A percentile compares a stretch with the other conserved stretches of the same genome.
These are phyloP conservation scores for Eucalyptus paniculata DNA, from an alignment of 345 rosid genomes.

Conservation along the genomic window DNA sequence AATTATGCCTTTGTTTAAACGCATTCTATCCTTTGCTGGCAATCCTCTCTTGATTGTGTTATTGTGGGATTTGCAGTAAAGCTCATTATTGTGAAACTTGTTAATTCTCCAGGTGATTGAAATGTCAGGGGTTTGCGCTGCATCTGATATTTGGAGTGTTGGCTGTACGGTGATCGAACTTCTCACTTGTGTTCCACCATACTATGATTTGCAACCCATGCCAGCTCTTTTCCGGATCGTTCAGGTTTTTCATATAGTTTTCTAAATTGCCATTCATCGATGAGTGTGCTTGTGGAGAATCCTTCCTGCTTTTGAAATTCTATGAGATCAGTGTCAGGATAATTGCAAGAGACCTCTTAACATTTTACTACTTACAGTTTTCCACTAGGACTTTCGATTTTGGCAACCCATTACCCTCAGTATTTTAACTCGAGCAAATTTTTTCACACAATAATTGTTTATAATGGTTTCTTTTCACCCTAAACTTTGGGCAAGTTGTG, in stretches of 20 bases:
- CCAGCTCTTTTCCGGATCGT: constrained; percentile 97
- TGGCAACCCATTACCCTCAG: not conserved
- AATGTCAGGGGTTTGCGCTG: constrained; percentile 99
- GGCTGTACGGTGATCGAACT: constrained; percentile 99
- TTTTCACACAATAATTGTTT: not conserved
- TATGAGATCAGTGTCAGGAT: not conserved
- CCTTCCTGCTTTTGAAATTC: not conserved
- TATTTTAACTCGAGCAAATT: not conserved
- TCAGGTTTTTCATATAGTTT: constrained; percentile 50
- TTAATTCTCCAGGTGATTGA: constrained; percentile 78
- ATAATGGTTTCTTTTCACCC: not conserved
- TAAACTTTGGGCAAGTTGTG: not conserved
- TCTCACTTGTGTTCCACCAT: constrained; percentile 94
- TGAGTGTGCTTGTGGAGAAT: not conserved
- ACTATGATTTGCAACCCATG: constrained; percentile 97
- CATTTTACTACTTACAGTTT: not conserved
- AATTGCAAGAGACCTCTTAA: not conserved
- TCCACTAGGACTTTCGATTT: not conserved
- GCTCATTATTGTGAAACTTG: not conserved
- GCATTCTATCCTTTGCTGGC: not conserved
- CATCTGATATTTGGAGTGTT: constrained; percentile 99
- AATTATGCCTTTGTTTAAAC: not conserved
- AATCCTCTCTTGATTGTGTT: not conserved
- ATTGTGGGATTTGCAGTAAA: not conserved
- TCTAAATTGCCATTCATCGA: not conserved